Evolutionary conservation across 2,329 filamentous ascomycete species (phyloP).

Genomic region (Microdochium paspali): DNA sequence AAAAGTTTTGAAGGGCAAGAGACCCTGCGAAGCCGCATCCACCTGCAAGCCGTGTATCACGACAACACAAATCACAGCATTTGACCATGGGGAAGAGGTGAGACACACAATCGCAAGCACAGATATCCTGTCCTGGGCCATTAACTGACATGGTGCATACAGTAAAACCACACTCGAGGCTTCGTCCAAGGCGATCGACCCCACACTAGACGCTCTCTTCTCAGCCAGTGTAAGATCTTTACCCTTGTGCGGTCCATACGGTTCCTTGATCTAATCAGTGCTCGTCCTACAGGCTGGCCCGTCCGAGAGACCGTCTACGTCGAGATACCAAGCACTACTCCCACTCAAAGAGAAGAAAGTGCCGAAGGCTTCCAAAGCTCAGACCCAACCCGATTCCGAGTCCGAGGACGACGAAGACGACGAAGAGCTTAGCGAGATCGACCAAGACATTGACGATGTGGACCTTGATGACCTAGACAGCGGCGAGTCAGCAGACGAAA

Average conservation of each 20-base stretch:
- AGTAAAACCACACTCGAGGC: constrained; percentile 31
- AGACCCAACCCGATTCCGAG: constrained; percentile 8
- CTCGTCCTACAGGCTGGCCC: constrained; percentile 35
- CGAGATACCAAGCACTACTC: constrained; percentile 31
- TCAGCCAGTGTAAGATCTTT: constrained; percentile 55
- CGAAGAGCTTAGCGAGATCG: constrained; percentile 19
- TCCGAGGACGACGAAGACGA: constrained; percentile 17
- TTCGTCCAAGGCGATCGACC: constrained; percentile 52
- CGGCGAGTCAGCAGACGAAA: constrained; percentile 20
- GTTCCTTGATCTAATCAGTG: constrained; percentile 2
- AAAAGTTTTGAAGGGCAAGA: background rate
- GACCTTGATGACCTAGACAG: constrained; percentile 16
- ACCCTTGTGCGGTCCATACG: constrained; percentile 7
- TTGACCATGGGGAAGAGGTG: constrained; percentile 2
- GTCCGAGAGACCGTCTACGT: constrained; percentile 32
- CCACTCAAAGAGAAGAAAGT: constrained; percentile 22
- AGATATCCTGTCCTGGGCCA: constrained; percentile 2
- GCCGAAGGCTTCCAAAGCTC: constrained; percentile 12
- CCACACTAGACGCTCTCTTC: constrained; percentile 61
- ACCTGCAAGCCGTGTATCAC: background rate
- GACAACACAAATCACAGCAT: background rate
- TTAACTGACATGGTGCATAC: constrained; percentile 1
- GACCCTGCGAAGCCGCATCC: background rate
- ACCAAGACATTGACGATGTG: constrained; percentile 25
- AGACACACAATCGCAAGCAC: constrained; percentile 16